phyloP scores from a whole-genome alignment of 805 yeast genomes.

The Candida incommunis region DNA sequence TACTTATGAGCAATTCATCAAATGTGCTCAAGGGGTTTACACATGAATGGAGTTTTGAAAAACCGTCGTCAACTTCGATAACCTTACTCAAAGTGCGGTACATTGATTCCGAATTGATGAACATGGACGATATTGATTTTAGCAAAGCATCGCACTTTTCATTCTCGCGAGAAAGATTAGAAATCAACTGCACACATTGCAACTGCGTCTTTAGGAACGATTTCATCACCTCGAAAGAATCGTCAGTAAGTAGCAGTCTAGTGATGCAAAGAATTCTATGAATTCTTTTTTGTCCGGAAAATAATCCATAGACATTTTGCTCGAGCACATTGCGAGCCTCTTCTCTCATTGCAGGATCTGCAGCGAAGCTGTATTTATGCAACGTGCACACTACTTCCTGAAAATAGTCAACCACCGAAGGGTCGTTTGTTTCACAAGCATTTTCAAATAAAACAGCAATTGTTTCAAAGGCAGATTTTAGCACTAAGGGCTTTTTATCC shows the following conservation, averaged over 20 bases:
- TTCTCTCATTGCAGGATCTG: background rate
- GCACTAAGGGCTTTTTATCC: background rate
- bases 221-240: background rate
- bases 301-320: background rate
- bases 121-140: background rate
- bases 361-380: no score
- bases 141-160: background rate
- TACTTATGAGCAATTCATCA: no score
- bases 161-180: background rate
- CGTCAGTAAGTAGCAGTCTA: background rate
- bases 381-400: background rate
- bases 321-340: background rate
- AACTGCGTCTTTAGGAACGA: background rate
- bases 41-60: background rate
- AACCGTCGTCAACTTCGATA: background rate
- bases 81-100: background rate
- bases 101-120: background rate
- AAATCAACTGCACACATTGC: background rate
- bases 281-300: background rate
- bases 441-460: background rate
- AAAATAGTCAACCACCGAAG: no score
- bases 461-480: background rate
- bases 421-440: no score
- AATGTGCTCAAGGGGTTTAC: no score
- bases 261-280: no score